These are phyloP conservation scores for Coprinopsis marcescibilis DNA, from an alignment of 768 basidiomycete species.

Conservation along the genomic window DNA sequence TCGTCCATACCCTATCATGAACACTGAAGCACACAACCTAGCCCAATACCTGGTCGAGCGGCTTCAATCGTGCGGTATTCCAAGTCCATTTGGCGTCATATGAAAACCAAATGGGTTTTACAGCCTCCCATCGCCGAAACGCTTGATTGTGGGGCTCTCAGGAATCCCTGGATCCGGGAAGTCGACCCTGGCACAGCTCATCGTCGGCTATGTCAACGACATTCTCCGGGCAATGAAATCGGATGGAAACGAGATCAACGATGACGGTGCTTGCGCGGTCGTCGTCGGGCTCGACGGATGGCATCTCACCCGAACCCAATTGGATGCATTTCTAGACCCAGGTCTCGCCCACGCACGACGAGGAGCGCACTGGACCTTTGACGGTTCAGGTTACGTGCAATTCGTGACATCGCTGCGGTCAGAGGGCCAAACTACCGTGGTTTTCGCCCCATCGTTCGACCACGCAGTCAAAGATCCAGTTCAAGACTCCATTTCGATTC, in stretches of 20 bases:
- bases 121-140: constrained; percentile 31
- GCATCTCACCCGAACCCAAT: constrained; percentile 77
- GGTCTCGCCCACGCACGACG: constrained; percentile 72
- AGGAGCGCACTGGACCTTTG: constrained; percentile 91
- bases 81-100: constrained; percentile 2
- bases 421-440: constrained; percentile 20
- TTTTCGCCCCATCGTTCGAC: constrained; percentile 79
- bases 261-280: too few relatives aligned
- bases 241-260: constrained; percentile 15
- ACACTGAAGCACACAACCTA: constrained; percentile 19
- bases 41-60: constrained; percentile 19
- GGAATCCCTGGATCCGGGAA: constrained; percentile 89
- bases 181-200: constrained; percentile 60
- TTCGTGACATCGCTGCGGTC: constrained; percentile 58
- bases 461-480: constrained; percentile 86
- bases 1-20: too few relatives aligned
- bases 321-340: constrained; percentile 74
- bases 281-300: constrained; percentile 87
- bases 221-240: constrained; percentile 21
- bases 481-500: constrained; percentile 50
- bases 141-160: constrained; percentile 67
- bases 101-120: not conserved
- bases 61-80: constrained; percentile 31
- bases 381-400: constrained; percentile 60
- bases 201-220: constrained; percentile 50